These are phyloP conservation scores for Drosera spatulata DNA, from an alignment of 179 eudicot species.

Conservation along the genomic window DNA sequence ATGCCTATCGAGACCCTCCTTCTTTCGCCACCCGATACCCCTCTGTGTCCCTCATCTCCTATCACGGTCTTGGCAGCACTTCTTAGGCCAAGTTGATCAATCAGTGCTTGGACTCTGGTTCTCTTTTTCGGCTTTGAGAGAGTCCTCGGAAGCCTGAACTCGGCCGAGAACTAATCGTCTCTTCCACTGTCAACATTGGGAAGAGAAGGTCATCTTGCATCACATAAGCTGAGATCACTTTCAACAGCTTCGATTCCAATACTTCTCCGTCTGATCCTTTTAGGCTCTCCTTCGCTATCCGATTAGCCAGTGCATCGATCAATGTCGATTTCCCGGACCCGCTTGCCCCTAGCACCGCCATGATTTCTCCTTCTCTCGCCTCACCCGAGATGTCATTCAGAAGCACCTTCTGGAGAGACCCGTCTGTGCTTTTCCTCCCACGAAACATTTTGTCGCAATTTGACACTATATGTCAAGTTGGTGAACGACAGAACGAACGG, in stretches of 20 bases:
- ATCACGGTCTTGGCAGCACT: constrained; percentile 66
- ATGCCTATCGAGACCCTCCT: constrained; percentile 72
- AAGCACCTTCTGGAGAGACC: constrained; percentile 24
- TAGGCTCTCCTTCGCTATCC: constrained; percentile 56
- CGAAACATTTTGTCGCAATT: constrained; percentile 15
- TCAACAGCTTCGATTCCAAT: constrained; percentile 51
- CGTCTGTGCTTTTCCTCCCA: background rate
- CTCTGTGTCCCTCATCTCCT: constrained; percentile 81
- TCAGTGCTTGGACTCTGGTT: constrained; percentile 54
- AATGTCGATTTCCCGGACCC: constrained; percentile 89
- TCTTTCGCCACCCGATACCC: constrained; percentile 81
- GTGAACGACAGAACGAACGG: constrained; percentile 62
- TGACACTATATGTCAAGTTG: constrained; percentile 58
- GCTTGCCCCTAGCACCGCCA: constrained; percentile 82
- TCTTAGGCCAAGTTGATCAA: constrained; percentile 58
- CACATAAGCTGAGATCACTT: constrained; percentile 73
- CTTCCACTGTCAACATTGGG: constrained; percentile 83
- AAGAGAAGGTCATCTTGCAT: constrained; percentile 87
- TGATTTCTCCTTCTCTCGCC: constrained; percentile 73
- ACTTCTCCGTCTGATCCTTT: constrained; percentile 57
- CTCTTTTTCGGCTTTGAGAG: constrained; percentile 49
- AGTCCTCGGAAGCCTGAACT: constrained; percentile 55
- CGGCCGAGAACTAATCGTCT: constrained; percentile 75
- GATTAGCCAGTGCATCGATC: constrained; percentile 60
- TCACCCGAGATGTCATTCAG: constrained; percentile 59